Base-by-base conservation (phyloP, 23 red algal genomes). In the Cyanidiococcus yangmingshanensis region DNA sequence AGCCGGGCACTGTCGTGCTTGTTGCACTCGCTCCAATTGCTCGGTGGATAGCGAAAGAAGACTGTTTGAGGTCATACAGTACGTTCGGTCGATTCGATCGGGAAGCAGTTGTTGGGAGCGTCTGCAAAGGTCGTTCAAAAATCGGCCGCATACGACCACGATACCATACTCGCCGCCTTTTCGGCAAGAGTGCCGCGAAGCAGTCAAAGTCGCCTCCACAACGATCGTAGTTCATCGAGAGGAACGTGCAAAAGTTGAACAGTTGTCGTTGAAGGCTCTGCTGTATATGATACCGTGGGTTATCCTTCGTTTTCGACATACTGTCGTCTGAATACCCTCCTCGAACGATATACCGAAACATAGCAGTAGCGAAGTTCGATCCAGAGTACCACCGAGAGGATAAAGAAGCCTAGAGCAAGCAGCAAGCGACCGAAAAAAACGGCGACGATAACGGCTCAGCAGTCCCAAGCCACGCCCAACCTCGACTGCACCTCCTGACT, bases 31-130 rank as follows among this genome's bases (percentile, higher is more conserved):
- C 63, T 71, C n/a, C 27, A 71, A 17, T 29, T 25, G 21, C 63
- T 71, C 63, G 15, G 32, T 30, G 32, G 21, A 25, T 29, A 71
- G 63, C 63, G n/a, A 29, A 2, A 25, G 7, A 2, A 35, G 21
- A 35, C 63, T 71, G 63, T 71, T 71, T 7, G 63, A 71, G 63
- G 63, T 32, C 12, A 54, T 7, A 21, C 45, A 54, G 45, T 54
- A 54, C 45, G 45, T 21, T 21, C 12, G 45, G 45, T 54, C 45
- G 21, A 54, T 7, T 15, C 45, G 45, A 21, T 21, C 21, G 45
- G 12, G 12, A 15, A 7, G 45, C 45, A 21, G 45, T 15, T 15
- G 45, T 21, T 7, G 45, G 12, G 45, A 54, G 7, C n/a, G 21
- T 21, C 12, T 7, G 7, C 21, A 54, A 7, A 54, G 45, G 45